Base-by-base conservation (phyloP, 345 rosid species). In the Gossypium anomalum region DNA sequence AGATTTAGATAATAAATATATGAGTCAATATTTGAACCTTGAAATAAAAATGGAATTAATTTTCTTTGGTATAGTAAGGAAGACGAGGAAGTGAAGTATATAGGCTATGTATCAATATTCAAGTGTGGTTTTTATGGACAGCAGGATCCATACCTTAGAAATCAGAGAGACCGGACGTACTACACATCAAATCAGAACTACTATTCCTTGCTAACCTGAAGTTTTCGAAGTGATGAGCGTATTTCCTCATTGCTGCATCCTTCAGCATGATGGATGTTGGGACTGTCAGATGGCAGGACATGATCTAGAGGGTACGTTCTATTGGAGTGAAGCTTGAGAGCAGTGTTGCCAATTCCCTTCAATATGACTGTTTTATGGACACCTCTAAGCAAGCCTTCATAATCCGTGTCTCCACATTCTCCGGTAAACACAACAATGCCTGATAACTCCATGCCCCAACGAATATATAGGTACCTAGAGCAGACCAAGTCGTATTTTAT, bases 361-460 rank as follows among this genome's bases (percentile, higher is more conserved):
- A 89, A 67, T 68, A 85, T 71, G 58, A 90, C 83, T 15, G 82
- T 87, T 81, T 82, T 90, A 76, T 87, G 97, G 67, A 87, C 29
- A 17, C 97, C 97, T 25, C 91, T 89, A 19, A 90, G 82, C 83
- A 92, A 77, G 49, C 88, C 89, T 84, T 90, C 97, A 49, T 87
- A 92, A 67, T 90, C 95, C 0, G 95, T 86, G 78, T 92, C 95
- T 11, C 94, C 97, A 53, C 82, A 77, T 62, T 89, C 94, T 78
- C 94, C 97, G 27, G 81, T 83, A 78, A 90, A 84, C 47, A 90
- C 88, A 48, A 92, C 87, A 60, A 87, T 74, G 34, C 81, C 87
- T 25, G 84, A 77, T 70, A 90, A 71, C 70, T 88, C 93, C 58
- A 88, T 66, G 7, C 86, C 87, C 97, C 97, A 92, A 2, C 93